Percentiles rank a stretch among this genome's conserved stretches.
These are phyloP conservation scores for Thielaviopsis ethacetica DNA, from an alignment of 2,329 filamentous ascomycete species.

Conservation along the genomic window DNA sequence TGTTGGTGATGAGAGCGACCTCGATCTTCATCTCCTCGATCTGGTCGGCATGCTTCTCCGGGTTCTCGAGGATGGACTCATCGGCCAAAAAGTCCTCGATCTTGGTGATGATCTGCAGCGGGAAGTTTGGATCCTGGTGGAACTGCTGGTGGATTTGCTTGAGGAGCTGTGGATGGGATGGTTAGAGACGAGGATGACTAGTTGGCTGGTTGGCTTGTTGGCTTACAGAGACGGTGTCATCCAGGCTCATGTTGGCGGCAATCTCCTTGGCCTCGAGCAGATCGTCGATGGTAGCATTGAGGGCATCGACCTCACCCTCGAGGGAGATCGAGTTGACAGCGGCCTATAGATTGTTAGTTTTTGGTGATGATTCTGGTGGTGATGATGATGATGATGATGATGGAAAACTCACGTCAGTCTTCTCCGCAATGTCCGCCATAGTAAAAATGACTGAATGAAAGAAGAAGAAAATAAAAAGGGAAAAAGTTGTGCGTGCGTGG, in stretches of 20 bases:
- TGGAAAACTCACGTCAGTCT: too few relatives aligned
- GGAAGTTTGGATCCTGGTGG: conserved; percentile 23
- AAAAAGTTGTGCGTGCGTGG: neutral
- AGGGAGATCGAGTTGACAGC: neutral
- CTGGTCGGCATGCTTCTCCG: conserved; percentile 22
- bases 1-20: conserved; percentile 32
- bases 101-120: conserved; percentile 19
- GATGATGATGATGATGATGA: too few relatives aligned
- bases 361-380: too few relatives aligned
- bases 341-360: conserved; percentile 4
- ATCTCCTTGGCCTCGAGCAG: conserved; percentile 26
- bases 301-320: conserved; percentile 6
- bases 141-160: conserved; percentile 20
- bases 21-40: conserved; percentile 37
- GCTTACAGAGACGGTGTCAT: conserved; percentile 19
- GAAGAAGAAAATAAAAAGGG: neutral
- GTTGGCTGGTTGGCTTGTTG: neutral
- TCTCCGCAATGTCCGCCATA: neutral
- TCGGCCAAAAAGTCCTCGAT: conserved; percentile 21
- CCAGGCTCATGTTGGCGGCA: conserved; percentile 20
- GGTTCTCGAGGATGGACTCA: conserved; percentile 19
- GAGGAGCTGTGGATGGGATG: conserved; percentile 18
- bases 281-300: conserved; percentile 27
- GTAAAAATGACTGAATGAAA: neutral
- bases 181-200: neutral